phyloP scores from a whole-genome alignment of 1,284 basidiomycete species.

The Athelia sp. region DNA sequence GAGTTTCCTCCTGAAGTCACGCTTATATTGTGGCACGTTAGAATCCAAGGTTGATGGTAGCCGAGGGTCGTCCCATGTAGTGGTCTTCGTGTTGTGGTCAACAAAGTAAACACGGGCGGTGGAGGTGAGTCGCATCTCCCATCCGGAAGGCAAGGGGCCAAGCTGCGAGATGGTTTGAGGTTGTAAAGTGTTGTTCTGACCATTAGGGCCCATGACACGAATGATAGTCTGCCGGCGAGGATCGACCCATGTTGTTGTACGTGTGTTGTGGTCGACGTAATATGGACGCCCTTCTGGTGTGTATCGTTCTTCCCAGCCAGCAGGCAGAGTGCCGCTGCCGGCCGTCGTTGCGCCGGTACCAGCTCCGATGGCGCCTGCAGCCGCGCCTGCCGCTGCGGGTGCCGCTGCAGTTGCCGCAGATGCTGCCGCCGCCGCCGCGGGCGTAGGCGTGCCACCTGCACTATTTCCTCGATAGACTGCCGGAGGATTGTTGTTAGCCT shows the following conservation, averaged over 20 bases:
- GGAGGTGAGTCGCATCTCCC: slow-evolving; percentile 96
- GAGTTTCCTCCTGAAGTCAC: slow-evolving; percentile 92
- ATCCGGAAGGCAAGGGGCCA: slow-evolving; percentile 88
- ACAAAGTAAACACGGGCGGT: slow-evolving; percentile 96
- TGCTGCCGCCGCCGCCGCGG: slow-evolving; percentile 2
- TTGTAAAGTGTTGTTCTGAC: slow-evolving; percentile 76
- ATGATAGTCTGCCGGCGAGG: slow-evolving; percentile 87
- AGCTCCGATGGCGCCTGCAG: slow-evolving; percentile 37
- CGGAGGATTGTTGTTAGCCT: slow-evolving; percentile 40
- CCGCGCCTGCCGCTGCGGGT: slow-evolving; percentile 18
- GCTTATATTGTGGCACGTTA: slow-evolving; percentile 96
- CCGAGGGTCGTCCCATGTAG: slow-evolving; percentile 96
- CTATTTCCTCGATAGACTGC: slow-evolving; percentile 33
- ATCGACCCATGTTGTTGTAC: slow-evolving; percentile 95
- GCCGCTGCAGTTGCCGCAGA: slow-evolving; percentile 18
- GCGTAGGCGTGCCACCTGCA: slow-evolving; percentile 26
- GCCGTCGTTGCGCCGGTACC: slow-evolving; percentile 63
- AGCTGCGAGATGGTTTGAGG: slow-evolving; percentile 89
- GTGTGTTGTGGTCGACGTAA: slow-evolving; percentile 92
- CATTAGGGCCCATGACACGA: slow-evolving; percentile 85
- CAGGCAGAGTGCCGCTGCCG: slow-evolving; percentile 78
- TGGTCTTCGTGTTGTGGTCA: slow-evolving; percentile 95
- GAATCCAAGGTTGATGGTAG: slow-evolving; percentile 80
- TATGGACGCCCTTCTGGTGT: slow-evolving; percentile 93
- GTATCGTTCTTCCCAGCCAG: slow-evolving; percentile 95